Evolutionary conservation across 352 stramenopile genomes (phyloP).

Genomic region (Phytophthora sojae): DNA sequence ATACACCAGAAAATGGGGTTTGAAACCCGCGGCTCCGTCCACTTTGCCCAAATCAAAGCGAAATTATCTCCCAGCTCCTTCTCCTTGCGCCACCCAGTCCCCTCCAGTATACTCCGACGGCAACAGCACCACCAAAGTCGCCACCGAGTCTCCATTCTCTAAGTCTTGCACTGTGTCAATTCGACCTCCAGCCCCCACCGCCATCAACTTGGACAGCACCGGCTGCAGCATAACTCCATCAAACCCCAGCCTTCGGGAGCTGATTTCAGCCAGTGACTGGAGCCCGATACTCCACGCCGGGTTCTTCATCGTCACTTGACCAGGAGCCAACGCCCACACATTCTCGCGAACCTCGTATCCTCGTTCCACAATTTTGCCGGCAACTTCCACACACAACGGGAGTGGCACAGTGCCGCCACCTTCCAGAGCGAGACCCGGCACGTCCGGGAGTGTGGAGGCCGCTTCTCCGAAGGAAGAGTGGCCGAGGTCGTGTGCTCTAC

Average conservation of each 20-base stretch:
- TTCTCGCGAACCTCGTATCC: neutral
- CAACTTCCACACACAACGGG: neutral
- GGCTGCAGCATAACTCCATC: neutral
- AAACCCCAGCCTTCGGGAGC: conserved; percentile 4
- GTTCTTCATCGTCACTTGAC: conserved; percentile 9
- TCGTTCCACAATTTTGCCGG: neutral
- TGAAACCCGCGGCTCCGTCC: conserved; percentile 5
- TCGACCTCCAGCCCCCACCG: conserved; percentile 1
- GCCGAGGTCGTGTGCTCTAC: neutral
- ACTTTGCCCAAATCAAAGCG: conserved; percentile 9
- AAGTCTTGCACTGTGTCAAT: neutral
- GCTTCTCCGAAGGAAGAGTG: conserved; percentile 2
- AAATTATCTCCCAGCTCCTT: neutral
- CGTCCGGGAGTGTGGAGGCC: conserved; percentile 2
- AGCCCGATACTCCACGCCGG: neutral
- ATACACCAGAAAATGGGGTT: conserved; percentile 12
- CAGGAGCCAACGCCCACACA: neutral
- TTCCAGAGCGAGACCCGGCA: conserved; percentile 7
- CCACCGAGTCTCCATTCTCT: neutral
- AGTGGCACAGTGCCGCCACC: conserved; percentile 5
- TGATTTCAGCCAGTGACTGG: neutral
- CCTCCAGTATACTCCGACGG: conserved; percentile 13
- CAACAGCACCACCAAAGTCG: conserved; percentile 14
- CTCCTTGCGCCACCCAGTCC: conserved; percentile 9
- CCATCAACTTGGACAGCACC: conserved; percentile 10